Base-by-base conservation (phyloP, 805 yeast species). In the Starmerella sirachaensis region DNA sequence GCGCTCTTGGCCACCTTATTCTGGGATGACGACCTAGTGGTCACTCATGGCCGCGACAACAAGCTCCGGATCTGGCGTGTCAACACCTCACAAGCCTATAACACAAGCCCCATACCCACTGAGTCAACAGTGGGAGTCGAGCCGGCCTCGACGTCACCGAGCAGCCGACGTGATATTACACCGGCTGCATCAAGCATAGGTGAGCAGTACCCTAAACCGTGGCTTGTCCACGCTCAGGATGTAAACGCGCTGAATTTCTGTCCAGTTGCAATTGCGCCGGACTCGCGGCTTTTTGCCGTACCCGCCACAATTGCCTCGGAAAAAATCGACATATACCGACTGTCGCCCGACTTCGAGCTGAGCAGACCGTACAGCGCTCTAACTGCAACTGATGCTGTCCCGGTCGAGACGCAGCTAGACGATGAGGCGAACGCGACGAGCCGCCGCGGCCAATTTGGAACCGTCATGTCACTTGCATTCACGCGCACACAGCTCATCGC, bases 191-290 rank as follows among this genome's bases (percentile, higher is more conserved):
- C n/a, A n/a, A n/a, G n/a, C n/a, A n/a, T n/a, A n/a, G n/a, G n/a
- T n/a, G n/a, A n/a, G n/a, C n/a, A 20, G 9, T 57, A 54, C 49
- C 46, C 49, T 17, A 38, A 37, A 20, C 65, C 64, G 6, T 50
- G 57, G 47, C 45, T 57, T 22, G 54, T 61, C 1, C 64, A 68
- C 43, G 65, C 69, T 13, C 63, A 78, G 46, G 85, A 85, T 5
- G 78, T 79, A 29, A 83, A 83, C 54, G 64, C 82, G 4, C 59
- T 83, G 45, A 82, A 80, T 49, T 83, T 77, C 55, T 70, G 84
- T 47, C 73, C 75, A 38, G 73, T 76, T n/a, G 75, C 66, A 5
- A 55, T 68, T 13, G 38, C 33, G 6, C 33, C 32, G 10, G 14
- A 8, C 13, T 4, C 18, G 6, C 52, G 54, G 1, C 52, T 58